Conservation (phyloP, 2,329 filamentous ascomycete species). For the Ceratocystis ficicola region DNA sequence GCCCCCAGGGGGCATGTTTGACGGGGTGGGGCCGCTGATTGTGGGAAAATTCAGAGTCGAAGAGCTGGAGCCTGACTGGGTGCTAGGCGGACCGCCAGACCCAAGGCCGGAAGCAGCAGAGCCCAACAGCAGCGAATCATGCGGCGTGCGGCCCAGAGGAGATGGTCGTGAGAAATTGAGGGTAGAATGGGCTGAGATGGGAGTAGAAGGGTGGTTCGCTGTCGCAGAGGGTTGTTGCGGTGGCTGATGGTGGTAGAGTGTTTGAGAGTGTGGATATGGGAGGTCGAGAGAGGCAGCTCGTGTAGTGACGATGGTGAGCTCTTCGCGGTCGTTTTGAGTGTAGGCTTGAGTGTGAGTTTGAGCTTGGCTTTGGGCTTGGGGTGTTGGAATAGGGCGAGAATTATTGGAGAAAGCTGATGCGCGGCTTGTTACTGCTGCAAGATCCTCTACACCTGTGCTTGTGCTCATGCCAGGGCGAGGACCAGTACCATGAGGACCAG, state of each 20-base stretch:
- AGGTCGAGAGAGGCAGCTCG: constrained; percentile 22
- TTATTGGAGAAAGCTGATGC: constrained; percentile 26
- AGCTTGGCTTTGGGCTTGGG: constrained; percentile 44
- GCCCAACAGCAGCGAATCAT: constrained; percentile 16
- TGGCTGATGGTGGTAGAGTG: constrained; percentile 26
- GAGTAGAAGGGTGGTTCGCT: constrained; percentile 4
- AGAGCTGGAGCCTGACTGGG: constrained; percentile 12
- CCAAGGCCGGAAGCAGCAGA: constrained; percentile 6
- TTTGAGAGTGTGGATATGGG: constrained; percentile 18
- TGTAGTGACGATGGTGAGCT: constrained; percentile 56
- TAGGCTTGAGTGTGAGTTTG: constrained; percentile 50
- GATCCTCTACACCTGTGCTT: constrained; percentile 25
- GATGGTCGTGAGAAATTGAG: constrained; percentile 21
- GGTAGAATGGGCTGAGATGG: constrained; percentile 18
- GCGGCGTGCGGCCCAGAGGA: constrained; percentile 20
- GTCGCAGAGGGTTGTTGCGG: neutral
- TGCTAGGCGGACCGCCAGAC: constrained; percentile 12
- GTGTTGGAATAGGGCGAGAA: constrained; percentile 25
- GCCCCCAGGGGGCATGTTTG: constrained; percentile 26
- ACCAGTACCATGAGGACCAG: constrained; percentile 12
- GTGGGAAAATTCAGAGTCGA: constrained; percentile 39
- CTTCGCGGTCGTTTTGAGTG: constrained; percentile 62
- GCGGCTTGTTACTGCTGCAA: constrained; percentile 23
- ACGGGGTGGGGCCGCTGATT: constrained; percentile 27
- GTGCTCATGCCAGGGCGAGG: neutral